These are phyloP conservation scores for Litchi chinensis DNA, from an alignment of 345 rosid species.

Conservation along the genomic window DNA sequence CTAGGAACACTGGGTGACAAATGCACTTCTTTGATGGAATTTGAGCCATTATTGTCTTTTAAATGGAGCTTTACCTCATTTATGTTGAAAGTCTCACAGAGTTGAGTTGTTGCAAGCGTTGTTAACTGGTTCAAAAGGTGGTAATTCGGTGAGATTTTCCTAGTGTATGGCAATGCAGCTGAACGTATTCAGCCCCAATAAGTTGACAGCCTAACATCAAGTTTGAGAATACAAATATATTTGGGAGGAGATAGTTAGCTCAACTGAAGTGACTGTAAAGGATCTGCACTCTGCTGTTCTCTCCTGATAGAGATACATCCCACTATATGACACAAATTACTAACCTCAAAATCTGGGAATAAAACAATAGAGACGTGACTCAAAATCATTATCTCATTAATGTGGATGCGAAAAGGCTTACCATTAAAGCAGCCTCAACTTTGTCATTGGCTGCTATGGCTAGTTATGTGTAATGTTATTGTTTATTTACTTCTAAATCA, in stretches of 20 bases:
- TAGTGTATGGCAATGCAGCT: not conserved
- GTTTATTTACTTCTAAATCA: too few relatives aligned
- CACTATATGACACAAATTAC: too few relatives aligned
- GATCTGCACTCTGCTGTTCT: too few relatives aligned
- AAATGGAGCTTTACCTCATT: not conserved
- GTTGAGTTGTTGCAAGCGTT: not conserved
- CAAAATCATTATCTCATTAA: too few relatives aligned
- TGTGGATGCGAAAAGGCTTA: too few relatives aligned
- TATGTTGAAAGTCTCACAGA: not conserved
- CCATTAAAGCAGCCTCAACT: too few relatives aligned
- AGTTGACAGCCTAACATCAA: not conserved
- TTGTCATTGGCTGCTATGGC: too few relatives aligned
- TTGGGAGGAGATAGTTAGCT: not conserved
- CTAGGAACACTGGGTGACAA: not conserved
- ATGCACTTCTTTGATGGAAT: not conserved
- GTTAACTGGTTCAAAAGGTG: not conserved
- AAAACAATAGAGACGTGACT: too few relatives aligned
- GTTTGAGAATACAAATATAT: not conserved
- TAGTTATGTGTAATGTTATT: too few relatives aligned
- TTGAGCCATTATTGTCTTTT: not conserved
- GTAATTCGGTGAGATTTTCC: too few relatives aligned
- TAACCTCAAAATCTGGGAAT: too few relatives aligned
- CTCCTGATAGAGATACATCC: too few relatives aligned
- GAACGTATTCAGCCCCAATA: not conserved
- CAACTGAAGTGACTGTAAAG: not conserved